These are phyloP conservation scores for Albizia julibrissin DNA, from an alignment of 306 rosid species.

Conservation along the genomic window DNA sequence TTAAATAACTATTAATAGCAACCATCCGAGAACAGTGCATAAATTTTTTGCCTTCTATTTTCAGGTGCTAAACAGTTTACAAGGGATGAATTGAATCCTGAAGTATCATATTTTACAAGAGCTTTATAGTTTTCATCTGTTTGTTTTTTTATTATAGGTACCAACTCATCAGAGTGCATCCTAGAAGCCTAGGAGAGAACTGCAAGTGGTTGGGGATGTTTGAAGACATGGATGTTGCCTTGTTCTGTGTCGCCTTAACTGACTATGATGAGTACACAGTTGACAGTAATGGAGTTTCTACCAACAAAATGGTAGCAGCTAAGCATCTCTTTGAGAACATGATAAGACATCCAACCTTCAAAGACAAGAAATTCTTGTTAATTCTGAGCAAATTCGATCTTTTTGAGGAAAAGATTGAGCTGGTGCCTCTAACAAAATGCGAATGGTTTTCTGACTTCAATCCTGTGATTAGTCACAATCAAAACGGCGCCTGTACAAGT, in stretches of 20 bases:
- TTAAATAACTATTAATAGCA: background rate
- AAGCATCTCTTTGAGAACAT: constrained; percentile 66
- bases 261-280: constrained; percentile 59
- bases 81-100: background rate
- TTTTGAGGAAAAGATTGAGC: constrained; percentile 59
- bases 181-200: constrained; percentile 61
- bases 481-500: constrained; percentile 28
- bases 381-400: constrained; percentile 69
- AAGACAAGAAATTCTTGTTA: constrained; percentile 60
- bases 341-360: constrained; percentile 44
- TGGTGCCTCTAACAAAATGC: constrained; percentile 55
- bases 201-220: constrained; percentile 79
- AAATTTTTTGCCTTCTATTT: background rate
- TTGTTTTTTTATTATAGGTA: constrained; percentile 41
- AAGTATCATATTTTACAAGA: background rate
- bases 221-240: constrained; percentile 56
- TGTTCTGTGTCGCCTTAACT: constrained; percentile 63
- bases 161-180: constrained; percentile 64
- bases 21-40: background rate
- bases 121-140: background rate
- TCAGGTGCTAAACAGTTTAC: background rate
- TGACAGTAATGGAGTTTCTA: constrained; percentile 47
- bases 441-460: constrained; percentile 75
- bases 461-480: constrained; percentile 47
- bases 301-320: constrained; percentile 68